Conservation (phyloP, 345 rosid genomes). For the Lumnitzera littorea region DNA sequence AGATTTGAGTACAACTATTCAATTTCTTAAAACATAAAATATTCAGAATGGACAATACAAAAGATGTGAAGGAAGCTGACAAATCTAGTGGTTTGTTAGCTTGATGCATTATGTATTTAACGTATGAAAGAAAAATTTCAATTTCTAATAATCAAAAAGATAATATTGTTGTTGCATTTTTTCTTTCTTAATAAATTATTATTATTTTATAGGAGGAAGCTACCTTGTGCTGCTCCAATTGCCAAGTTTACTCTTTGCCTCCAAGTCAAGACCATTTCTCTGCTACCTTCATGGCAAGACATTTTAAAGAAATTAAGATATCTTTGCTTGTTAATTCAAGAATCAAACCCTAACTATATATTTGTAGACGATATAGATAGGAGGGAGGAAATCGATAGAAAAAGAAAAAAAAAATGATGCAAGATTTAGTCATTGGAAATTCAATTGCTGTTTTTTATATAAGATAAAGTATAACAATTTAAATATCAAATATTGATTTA, state of each 20-base stretch:
- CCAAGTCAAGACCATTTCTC: slow-evolving; percentile 41
- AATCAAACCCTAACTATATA: too few relatives aligned
- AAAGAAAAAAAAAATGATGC: too few relatives aligned
- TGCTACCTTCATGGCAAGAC: slow-evolving; percentile 25
- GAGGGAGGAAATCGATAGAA: too few relatives aligned
- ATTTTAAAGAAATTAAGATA: neutral
- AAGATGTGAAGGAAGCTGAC: too few relatives aligned
- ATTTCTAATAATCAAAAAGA: neutral
- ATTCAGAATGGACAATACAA: too few relatives aligned
- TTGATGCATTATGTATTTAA: neutral
- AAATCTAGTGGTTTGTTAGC: neutral
- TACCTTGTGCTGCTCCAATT: slow-evolving; percentile 63
- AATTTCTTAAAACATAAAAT: too few relatives aligned
- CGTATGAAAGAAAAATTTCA: neutral
- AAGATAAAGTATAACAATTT: neutral
- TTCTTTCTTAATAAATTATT: too few relatives aligned
- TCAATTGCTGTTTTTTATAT: too few relatives aligned
- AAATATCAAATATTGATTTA: neutral
- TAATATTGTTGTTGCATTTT: too few relatives aligned
- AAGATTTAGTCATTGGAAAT: too few relatives aligned
- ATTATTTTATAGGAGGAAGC: neutral
- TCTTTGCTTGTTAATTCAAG: neutral
- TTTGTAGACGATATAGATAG: too few relatives aligned
- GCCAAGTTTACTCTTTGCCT: slow-evolving; percentile 50
- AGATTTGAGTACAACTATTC: too few relatives aligned